These are phyloP conservation scores for Eucalyptus rudis DNA, from an alignment of 345 rosid species.

Conservation along the genomic window DNA sequence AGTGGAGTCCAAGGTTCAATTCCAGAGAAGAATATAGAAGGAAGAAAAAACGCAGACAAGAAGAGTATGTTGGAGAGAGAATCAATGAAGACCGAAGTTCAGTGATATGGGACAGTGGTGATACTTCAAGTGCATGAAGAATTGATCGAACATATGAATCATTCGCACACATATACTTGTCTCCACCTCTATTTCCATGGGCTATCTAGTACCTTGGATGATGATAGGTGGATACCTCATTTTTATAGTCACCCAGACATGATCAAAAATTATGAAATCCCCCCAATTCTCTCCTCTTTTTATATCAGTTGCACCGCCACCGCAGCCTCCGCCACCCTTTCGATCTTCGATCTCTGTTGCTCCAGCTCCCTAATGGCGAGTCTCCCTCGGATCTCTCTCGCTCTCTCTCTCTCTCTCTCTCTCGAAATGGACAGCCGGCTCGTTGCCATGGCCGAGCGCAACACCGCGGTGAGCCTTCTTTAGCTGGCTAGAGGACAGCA, in stretches of 20 bases:
- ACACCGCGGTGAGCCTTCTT: background rate
- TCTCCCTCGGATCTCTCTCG: background rate
- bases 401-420: background rate
- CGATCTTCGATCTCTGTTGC: background rate
- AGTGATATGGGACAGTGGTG: background rate
- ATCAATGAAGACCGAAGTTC: background rate
- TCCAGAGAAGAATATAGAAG: background rate
- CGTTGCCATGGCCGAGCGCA: background rate
- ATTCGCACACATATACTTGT: background rate
- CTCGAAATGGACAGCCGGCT: background rate
- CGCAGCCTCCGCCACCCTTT: background rate
- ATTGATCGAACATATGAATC: background rate
- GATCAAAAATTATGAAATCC: background rate
- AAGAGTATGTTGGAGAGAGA: background rate
- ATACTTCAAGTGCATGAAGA: background rate
- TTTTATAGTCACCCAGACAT: background rate
- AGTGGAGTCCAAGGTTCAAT: background rate
- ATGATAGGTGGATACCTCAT: background rate
- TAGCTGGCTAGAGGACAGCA: background rate
- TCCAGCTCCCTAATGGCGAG: background rate
- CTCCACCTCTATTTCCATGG: background rate
- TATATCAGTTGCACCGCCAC: background rate
- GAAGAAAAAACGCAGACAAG: background rate
- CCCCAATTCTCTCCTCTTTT: background rate
- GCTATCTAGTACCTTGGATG: background rate